Conservation (phyloP, 306 rosid genomes). For the Nissolia schottii region DNA sequence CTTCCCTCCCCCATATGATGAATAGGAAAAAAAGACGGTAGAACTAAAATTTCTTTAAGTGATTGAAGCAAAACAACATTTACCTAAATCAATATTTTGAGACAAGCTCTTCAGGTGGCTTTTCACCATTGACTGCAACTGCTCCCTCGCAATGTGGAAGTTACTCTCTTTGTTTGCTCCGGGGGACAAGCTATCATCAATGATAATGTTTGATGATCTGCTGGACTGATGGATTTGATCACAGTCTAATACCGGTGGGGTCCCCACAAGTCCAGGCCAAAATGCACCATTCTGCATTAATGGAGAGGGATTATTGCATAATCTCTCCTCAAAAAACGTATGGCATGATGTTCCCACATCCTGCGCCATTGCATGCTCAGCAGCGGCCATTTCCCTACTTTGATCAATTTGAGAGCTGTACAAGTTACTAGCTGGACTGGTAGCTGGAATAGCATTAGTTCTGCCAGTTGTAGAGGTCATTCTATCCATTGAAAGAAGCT, state of each 20-base stretch:
- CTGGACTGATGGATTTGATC: constrained; percentile 50
- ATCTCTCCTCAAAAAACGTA: constrained; percentile 62
- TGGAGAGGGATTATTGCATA: constrained; percentile 44
- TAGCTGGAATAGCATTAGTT: constrained; percentile 42
- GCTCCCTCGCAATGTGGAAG: constrained; percentile 53
- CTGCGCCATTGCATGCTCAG: constrained; percentile 37
- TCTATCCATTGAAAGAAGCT: constrained; percentile 50
- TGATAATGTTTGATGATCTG: constrained; percentile 35
- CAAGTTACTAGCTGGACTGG: constrained; percentile 34
- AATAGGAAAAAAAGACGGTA: not conserved
- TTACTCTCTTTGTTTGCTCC: constrained; percentile 38
- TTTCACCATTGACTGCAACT: constrained; percentile 54
- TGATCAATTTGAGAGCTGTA: constrained; percentile 46
- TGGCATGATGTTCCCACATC: constrained; percentile 53
- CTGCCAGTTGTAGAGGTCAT: constrained; percentile 42
- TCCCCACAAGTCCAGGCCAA: constrained; percentile 51
- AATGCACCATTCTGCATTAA: constrained; percentile 35
- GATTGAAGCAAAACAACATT: constrained; percentile 20
- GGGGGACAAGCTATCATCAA: constrained; percentile 25
- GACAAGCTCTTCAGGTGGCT: constrained; percentile 60
- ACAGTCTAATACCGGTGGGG: constrained; percentile 34
- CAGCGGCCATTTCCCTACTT: constrained; percentile 41
- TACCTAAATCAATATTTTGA: constrained; percentile 51
- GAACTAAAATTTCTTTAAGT: not conserved
- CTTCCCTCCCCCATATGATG: constrained; percentile 22